These are phyloP conservation scores for Corymbia maculata DNA, from an alignment of 345 rosid genomes.

Conservation along the genomic window DNA sequence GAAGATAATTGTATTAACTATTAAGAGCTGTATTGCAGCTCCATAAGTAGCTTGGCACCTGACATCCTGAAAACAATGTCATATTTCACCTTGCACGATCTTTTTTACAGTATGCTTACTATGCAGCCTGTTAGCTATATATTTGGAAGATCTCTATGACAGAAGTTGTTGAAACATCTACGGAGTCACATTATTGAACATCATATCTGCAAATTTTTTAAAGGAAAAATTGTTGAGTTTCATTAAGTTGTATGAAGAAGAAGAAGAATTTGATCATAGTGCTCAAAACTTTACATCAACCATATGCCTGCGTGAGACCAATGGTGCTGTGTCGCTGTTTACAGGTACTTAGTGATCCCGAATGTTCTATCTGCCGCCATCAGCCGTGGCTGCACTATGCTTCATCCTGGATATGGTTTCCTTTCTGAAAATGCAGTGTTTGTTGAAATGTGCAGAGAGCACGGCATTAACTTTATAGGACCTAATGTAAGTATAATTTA, in stretches of 20 bases:
- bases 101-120: neutral
- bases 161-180: neutral
- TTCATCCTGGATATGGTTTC: conserved; percentile 99
- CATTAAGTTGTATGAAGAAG: neutral
- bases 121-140: neutral
- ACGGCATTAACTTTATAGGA: conserved; percentile 92
- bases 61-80: neutral
- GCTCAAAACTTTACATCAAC: neutral
- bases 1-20: neutral
- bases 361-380: conserved; percentile 94
- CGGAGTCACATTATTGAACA: neutral
- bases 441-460: conserved; percentile 96
- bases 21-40: neutral
- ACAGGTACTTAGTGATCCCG: conserved; percentile 74
- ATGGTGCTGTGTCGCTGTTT: neutral
- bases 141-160: neutral
- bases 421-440: conserved; percentile 94
- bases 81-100: neutral
- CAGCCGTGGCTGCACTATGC: conserved; percentile 87
- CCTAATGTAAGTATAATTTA: conserved; percentile 59
- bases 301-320: neutral
- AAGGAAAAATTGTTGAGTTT: neutral
- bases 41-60: neutral
- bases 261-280: neutral
- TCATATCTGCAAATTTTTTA: neutral